Conservation (phyloP, 225 moss, liverwort and hornwort genomes). For the Straminergon stramineum region DNA sequence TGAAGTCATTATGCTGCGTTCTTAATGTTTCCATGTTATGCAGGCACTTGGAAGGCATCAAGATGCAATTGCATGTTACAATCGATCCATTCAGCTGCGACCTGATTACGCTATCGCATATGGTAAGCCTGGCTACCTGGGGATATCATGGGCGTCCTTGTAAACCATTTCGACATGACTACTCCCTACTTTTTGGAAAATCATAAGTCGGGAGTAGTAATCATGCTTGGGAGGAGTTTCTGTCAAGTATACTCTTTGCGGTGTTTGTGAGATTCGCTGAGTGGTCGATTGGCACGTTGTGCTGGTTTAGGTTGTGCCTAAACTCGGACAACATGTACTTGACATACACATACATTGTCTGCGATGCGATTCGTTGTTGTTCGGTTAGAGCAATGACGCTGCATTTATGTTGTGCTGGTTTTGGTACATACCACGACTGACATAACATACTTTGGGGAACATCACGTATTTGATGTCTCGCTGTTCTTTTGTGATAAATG, state of each 20-base stretch:
- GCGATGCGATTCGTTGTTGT: not conserved
- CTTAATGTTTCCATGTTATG: not conserved
- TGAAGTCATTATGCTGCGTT: not conserved
- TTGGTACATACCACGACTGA: conserved; percentile 12
- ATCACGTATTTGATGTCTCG: not conserved
- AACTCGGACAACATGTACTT: conserved; percentile 8
- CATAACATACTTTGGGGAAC: conserved; percentile 3
- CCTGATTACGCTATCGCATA: conserved; percentile 96
- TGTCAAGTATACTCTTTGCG: not conserved
- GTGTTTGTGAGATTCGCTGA: not conserved
- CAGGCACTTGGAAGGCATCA: conserved; percentile 90
- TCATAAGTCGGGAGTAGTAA: conserved; percentile 13
- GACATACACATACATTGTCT: not conserved
- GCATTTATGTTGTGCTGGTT: conserved; percentile 14
- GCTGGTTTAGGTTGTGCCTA: conserved; percentile 21
- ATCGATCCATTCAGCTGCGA: conserved; percentile 82
- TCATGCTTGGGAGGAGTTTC: not conserved
- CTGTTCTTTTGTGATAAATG: not conserved
- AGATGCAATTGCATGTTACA: conserved; percentile 81
- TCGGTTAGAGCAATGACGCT: not conserved
- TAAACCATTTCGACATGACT: conserved; percentile 1
- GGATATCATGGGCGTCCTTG: conserved; percentile 2
- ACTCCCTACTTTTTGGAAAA: conserved; percentile 17
- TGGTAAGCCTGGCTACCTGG: conserved; percentile 47
- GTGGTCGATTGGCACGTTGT: conserved; percentile 2